These are phyloP conservation scores for Talaromyces proteolyticus DNA, from an alignment of 495 filamentous ascomycete species.

Conservation along the genomic window DNA sequence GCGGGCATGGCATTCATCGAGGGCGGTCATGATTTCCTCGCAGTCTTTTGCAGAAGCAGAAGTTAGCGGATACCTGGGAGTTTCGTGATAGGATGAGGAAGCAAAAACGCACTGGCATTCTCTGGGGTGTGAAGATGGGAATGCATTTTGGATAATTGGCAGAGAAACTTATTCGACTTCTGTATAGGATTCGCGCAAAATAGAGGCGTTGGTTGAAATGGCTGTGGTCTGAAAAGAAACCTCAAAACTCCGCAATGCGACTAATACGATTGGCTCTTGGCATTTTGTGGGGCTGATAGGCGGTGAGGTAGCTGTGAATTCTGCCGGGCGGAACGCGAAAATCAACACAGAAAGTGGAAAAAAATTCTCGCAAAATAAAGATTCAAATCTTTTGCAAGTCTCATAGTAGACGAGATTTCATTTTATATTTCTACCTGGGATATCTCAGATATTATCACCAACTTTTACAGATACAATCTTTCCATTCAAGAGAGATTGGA, in stretches of 20 bases:
- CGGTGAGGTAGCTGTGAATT: no score
- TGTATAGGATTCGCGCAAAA: no score
- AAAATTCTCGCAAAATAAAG: no score
- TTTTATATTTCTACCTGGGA: conserved; percentile 1
- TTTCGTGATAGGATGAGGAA: not conserved
- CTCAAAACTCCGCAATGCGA: not conserved
- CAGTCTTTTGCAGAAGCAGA: conserved; percentile 74
- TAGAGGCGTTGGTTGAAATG: no score
- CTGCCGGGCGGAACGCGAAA: conserved; percentile 9
- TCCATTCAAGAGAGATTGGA: no score
- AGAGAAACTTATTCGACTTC: not conserved
- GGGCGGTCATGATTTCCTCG: conserved; percentile 83
- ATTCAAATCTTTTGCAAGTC: no score
- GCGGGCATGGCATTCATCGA: conserved; percentile 91
- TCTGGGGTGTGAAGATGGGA: conserved; percentile 90
- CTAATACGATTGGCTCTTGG: not conserved
- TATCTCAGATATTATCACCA: not conserved
- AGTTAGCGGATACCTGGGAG: not conserved
- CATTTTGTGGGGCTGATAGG: no score
- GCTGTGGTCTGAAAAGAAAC: not conserved
- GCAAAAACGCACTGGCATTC: conserved; percentile 63
- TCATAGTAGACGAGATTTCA: no score
- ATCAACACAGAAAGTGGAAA: conserved; percentile 16
- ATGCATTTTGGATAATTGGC: conserved; percentile 64
- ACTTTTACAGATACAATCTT: no score